A percentile compares a stretch with the other conserved stretches of the same genome.
These are phyloP conservation scores for Drosera spatulata DNA, from an alignment of 179 eudicot species.

Conservation along the genomic window DNA sequence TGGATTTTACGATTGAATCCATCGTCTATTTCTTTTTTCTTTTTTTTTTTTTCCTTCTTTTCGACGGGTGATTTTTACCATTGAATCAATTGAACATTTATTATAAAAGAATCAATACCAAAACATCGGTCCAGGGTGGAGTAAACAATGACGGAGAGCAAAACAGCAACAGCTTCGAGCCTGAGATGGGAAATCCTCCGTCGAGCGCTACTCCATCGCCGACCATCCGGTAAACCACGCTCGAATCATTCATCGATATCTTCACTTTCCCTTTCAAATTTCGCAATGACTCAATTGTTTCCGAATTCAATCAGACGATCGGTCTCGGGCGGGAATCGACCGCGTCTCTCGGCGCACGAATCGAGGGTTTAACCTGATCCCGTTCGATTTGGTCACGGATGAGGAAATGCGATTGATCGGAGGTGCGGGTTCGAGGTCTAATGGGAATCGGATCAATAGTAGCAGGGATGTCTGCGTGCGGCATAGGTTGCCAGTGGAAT, in stretches of 20 bases:
- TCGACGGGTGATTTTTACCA: too few relatives aligned
- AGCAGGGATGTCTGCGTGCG: neutral
- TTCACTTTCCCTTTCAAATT: neutral
- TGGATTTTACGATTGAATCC: too few relatives aligned
- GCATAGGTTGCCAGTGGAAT: neutral
- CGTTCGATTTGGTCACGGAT: neutral
- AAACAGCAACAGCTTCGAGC: neutral
- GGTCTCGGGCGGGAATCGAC: neutral
- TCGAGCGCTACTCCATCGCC: neutral
- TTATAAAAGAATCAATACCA: too few relatives aligned
- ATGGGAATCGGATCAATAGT: neutral
- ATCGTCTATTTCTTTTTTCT: too few relatives aligned
- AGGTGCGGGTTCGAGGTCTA: neutral
- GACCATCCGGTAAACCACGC: constrained; percentile 13
- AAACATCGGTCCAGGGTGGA: too few relatives aligned
- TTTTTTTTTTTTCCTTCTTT: too few relatives aligned
- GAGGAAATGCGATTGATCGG: neutral
- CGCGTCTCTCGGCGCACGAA: neutral
- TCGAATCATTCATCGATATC: neutral
- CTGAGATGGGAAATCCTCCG: constrained; percentile 17
- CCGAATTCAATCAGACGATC: neutral
- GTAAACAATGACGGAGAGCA: neutral
- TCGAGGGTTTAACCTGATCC: neutral
- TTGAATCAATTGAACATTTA: too few relatives aligned
- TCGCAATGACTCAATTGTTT: neutral